A percentile compares a stretch with the other conserved stretches of the same genome.
Evolutionary conservation across 1,139 yeast species (phyloP).

Genomic region (Kodamaea fungicola): DNA sequence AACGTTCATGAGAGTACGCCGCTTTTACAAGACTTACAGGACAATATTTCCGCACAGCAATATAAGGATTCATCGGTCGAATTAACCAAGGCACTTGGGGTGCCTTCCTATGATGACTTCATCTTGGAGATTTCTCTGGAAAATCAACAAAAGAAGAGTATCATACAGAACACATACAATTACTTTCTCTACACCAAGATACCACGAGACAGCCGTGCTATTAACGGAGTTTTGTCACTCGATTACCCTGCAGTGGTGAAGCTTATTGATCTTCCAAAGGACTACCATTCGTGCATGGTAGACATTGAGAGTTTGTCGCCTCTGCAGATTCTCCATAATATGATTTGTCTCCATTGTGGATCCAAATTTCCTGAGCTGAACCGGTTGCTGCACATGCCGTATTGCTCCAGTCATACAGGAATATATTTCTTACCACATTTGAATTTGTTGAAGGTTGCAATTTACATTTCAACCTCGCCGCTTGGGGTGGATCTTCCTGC

Average conservation of each 20-base stretch:
- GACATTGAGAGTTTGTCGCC: slow-evolving; percentile 17
- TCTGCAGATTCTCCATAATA: slow-evolving; percentile 21
- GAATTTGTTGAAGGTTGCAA: slow-evolving; percentile 34
- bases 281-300: slow-evolving; percentile 28
- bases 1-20: slow-evolving; percentile 17
- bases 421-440: slow-evolving; percentile 43
- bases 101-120: slow-evolving; percentile 21
- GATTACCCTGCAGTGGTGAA: slow-evolving; percentile 40
- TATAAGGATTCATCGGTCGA: slow-evolving; percentile 19
- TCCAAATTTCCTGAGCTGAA: slow-evolving; percentile 15
- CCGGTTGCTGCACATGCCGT: slow-evolving; percentile 21
- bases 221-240: slow-evolving; percentile 23
- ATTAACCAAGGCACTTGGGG: slow-evolving; percentile 18
- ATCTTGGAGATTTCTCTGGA: slow-evolving; percentile 11
- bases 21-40: slow-evolving; percentile 13
- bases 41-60: slow-evolving; percentile 15
- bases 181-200: slow-evolving; percentile 25
- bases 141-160: not conserved
- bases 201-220: slow-evolving; percentile 14
- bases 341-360: slow-evolving; percentile 36
- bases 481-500: slow-evolving; percentile 42
- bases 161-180: slow-evolving; percentile 24
- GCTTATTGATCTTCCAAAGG: slow-evolving; percentile 38
- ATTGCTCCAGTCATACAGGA: slow-evolving; percentile 29
- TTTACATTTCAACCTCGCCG: slow-evolving; percentile 26